Evolutionary conservation across 169 alveolate genomes (phyloP).

Genomic region (Eimeria brunetti): DNA sequence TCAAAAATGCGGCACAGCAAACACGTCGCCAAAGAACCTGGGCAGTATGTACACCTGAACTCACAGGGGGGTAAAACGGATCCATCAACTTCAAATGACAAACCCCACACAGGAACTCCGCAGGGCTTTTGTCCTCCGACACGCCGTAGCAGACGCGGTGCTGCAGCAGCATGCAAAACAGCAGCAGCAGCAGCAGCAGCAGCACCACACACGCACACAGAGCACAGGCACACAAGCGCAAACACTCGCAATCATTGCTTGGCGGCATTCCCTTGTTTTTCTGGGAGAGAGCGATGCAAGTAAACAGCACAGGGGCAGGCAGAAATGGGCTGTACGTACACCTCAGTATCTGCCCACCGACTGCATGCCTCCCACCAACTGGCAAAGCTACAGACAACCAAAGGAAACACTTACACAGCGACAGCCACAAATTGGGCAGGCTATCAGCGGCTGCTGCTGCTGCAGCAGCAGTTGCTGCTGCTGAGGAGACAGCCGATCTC

Average conservation of each 20-base stretch:
- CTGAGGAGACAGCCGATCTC: conserved; percentile 35
- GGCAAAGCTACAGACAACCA: background rate
- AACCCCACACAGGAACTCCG: conserved; percentile 7
- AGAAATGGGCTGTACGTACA: background rate
- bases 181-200: background rate
- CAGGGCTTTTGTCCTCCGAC: conserved; percentile 11
- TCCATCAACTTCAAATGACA: conserved; percentile 49
- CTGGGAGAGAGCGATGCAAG: background rate
- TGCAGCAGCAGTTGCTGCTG: conserved; percentile 48
- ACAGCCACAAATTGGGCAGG: conserved; percentile 5
- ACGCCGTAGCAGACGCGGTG: conserved; percentile 53
- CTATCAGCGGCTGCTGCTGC: conserved; percentile 56
- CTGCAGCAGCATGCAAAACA: background rate
- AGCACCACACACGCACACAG: background rate
- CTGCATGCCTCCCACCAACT: background rate
- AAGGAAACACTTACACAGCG: conserved; percentile 5
- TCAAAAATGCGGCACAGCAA: background rate
- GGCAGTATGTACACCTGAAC: background rate
- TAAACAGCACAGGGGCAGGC: background rate
- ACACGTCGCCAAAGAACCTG: background rate
- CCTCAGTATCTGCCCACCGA: background rate
- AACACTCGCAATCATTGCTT: background rate
- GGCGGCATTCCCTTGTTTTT: background rate
- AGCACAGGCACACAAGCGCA: background rate
- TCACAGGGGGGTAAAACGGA: conserved; percentile 17